phyloP scores from a whole-genome alignment of 2,329 filamentous ascomycete species.

The Fonsecaea nubica region DNA sequence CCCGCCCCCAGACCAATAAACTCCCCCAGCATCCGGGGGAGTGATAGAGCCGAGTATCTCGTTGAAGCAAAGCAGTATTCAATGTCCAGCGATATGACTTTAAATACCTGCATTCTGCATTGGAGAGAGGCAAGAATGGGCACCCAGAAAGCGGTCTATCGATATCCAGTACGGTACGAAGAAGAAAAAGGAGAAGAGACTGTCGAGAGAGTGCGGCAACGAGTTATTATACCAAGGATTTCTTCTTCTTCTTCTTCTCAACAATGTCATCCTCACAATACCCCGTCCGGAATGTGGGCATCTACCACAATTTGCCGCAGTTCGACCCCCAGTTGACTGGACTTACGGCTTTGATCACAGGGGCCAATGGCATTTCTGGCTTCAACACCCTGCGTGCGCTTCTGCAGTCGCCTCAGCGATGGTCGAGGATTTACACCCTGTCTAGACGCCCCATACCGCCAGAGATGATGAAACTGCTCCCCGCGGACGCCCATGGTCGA shows the following conservation, averaged over 20 bases:
- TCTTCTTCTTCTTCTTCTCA: not conserved
- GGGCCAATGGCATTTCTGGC: constrained; percentile 62
- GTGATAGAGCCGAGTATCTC: no score
- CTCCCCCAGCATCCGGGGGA: no score
- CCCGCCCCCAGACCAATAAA: no score
- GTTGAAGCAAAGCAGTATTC: no score
- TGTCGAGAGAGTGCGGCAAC: no score
- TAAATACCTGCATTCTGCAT: no score
- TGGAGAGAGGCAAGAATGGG: no score
- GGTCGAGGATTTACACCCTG: constrained; percentile 60
- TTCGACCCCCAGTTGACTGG: constrained; percentile 52
- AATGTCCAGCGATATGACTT: no score
- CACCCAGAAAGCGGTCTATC: no score
- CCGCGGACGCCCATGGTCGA: constrained; percentile 46
- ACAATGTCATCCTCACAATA: constrained; percentile 39
- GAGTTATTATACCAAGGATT: no score
- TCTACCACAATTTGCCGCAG: constrained; percentile 59
- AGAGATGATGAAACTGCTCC: constrained; percentile 44
- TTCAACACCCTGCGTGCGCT: constrained; percentile 59
- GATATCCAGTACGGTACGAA: no score
- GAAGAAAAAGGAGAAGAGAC: no score
- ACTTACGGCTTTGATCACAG: constrained; percentile 60
- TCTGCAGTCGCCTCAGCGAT: constrained; percentile 52
- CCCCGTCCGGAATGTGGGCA: constrained; percentile 45
- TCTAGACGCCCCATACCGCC: constrained; percentile 53